Evolutionary conservation across 352 stramenopile genomes (phyloP).

Genomic region (Phytophthora hybrid): DNA sequence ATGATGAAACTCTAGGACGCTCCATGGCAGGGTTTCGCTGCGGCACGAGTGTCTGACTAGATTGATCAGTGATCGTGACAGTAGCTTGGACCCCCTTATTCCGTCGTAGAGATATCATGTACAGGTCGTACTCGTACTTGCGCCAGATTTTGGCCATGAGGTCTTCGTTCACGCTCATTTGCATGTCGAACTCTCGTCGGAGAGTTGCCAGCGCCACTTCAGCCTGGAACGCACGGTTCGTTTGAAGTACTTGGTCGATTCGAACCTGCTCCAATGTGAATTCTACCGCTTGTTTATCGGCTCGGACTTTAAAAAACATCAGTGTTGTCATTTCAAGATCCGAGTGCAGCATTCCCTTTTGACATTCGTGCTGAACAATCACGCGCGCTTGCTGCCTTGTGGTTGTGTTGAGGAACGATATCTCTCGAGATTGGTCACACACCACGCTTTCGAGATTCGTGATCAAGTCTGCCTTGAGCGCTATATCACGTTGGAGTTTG

Average conservation of each 20-base stretch:
- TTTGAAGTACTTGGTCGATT: conserved; percentile 56
- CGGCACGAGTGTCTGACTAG: conserved; percentile 69
- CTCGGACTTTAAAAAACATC: conserved; percentile 31
- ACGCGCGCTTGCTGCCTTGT: conserved; percentile 55
- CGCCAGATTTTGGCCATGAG: conserved; percentile 61
- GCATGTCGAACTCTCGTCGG: conserved; percentile 59
- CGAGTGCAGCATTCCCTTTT: conserved; percentile 57
- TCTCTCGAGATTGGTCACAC: conserved; percentile 61
- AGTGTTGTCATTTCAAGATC: conserved; percentile 57
- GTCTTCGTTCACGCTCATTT: conserved; percentile 62
- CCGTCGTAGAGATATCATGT: conserved; percentile 66
- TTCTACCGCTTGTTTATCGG: conserved; percentile 29
- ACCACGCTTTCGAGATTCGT: conserved; percentile 61
- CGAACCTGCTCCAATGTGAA: conserved; percentile 45
- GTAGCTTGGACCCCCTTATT: conserved; percentile 73
- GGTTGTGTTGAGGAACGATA: conserved; percentile 48
- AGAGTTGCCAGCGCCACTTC: conserved; percentile 51
- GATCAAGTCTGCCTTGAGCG: conserved; percentile 55
- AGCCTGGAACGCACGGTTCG: conserved; percentile 54
- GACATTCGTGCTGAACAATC: conserved; percentile 52
- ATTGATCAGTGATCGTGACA: conserved; percentile 42
- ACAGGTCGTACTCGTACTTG: conserved; percentile 66
- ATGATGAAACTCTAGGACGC: conserved; percentile 50
- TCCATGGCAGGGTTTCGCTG: conserved; percentile 77
- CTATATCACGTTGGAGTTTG: conserved; percentile 64